Evolutionary conservation across 1,284 basidiomycete genomes (phyloP), one percentile per base, ranked within the genome.

Genomic region (Farysia itapuensis): DNA sequence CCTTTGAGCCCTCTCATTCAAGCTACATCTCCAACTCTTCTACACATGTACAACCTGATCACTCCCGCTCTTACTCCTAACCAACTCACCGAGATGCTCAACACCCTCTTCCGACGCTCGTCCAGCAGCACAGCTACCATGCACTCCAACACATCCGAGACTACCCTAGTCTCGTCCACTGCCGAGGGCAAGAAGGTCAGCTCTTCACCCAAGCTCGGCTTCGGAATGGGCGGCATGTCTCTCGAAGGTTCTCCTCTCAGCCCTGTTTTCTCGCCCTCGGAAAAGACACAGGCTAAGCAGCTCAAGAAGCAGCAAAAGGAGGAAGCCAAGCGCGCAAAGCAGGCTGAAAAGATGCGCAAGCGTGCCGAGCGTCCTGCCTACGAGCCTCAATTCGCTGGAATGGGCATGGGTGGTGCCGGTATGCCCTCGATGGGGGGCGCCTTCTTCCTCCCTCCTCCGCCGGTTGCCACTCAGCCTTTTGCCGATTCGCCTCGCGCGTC

Each of bases 101-200:
- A 28, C 25, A 11, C 26, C 26, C 9, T 11, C 9, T 39, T 52
- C 49, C 56, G 56, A 33, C 31, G 31, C 9, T 11, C 9, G 44
- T 37, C 39, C n/a, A 43, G 11, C 11, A 16, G 8, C 12, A 9
- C 13, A 9, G 18, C 48, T 13, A 59, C 40, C 44, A 21, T 34
- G 32, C 38, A 46, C 36, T 32, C 49, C 60, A 64, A 48, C 39
- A 39, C 23, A 8, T 59, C 49, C 33, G 57, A 52, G 35, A 54
- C 50, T 5, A 58, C 48, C 9, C 38, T 59, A 15, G 49, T 53
- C 34, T 37, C 44, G 18, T 28, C 18, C 28, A 18, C 31, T 6
- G 16, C 37, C 30, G n/a, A 23, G 4, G 5, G 37, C 5, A 16
- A 31, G 16, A 3, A 15, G 15, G 4, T 18, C 26, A n/a, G 11